These are phyloP conservation scores for Magnolia changhungtana DNA, from an alignment of 164 flowering plant species.

Conservation along the genomic window DNA sequence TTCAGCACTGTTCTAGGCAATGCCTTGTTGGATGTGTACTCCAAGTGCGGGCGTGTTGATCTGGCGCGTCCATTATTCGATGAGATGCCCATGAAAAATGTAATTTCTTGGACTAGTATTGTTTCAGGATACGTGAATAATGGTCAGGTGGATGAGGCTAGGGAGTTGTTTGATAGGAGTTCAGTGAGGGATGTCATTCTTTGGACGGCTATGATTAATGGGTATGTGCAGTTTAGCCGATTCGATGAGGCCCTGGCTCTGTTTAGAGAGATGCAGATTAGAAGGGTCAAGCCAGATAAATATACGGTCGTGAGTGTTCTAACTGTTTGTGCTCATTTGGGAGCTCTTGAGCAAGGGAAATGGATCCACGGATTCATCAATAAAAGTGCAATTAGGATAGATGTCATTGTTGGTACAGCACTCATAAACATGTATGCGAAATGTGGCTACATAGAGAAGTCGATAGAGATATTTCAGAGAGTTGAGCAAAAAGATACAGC, in stretches of 20 bases:
- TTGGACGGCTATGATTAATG: constrained; percentile 93
- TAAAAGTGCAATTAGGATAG: constrained; percentile 40
- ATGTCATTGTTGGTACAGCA: constrained; percentile 67
- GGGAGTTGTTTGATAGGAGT: constrained; percentile 66
- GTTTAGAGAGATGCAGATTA: constrained; percentile 62
- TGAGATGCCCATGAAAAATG: constrained; percentile 48
- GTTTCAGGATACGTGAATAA: constrained; percentile 59
- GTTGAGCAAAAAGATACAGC: constrained; percentile 54
- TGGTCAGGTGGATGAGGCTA: constrained; percentile 63
- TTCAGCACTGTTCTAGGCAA: constrained; percentile 51
- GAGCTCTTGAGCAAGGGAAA: constrained; percentile 81
- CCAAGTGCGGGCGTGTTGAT: constrained; percentile 58
- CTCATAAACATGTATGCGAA: constrained; percentile 85
- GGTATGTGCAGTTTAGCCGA: constrained; percentile 64
- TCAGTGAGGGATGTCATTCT: constrained; percentile 59
- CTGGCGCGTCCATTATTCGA: constrained; percentile 47
- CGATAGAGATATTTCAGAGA: constrained; percentile 52
- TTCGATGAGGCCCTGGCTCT: constrained; percentile 65
- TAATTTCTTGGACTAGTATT: constrained; percentile 76
- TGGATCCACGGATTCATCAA: constrained; percentile 69
- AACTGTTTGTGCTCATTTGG: constrained; percentile 72
- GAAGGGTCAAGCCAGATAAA: constrained; percentile 54
- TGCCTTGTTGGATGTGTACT: constrained; percentile 69
- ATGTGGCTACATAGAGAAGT: constrained; percentile 67
- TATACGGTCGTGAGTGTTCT: constrained; percentile 60